A percentile compares a stretch with the other conserved stretches of the same genome.
Evolutionary conservation across 306 rosid species (phyloP).

Genomic region (Clitoria ternatea): DNA sequence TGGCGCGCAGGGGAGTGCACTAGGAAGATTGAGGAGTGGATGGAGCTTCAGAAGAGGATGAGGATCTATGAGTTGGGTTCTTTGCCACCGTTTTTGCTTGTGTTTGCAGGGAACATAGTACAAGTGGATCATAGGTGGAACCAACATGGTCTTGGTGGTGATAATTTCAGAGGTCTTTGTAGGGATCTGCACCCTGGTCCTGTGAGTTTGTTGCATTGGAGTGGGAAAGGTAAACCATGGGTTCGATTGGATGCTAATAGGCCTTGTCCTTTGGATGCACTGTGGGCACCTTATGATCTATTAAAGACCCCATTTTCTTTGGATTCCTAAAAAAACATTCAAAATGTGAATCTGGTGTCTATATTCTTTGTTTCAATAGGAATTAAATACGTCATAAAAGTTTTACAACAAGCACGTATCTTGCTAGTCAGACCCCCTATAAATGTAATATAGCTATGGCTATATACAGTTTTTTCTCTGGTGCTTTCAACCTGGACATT

Average conservation of each 20-base stretch:
- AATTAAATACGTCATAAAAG: no score
- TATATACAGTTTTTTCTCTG: no score
- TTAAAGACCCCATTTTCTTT: constrained; percentile 69
- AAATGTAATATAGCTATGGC: no score
- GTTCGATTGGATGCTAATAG: constrained; percentile 77
- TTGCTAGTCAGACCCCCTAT: no score
- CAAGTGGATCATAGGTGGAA: constrained; percentile 86
- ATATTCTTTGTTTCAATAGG: no score
- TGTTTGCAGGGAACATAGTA: constrained; percentile 73
- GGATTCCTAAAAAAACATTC: constrained; percentile 48
- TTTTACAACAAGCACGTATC: no score
- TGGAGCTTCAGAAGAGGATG: constrained; percentile 84
- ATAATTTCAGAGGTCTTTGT: constrained; percentile 76
- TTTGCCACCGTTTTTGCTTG: constrained; percentile 77
- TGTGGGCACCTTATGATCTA: constrained; percentile 95
- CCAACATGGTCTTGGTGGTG: constrained; percentile 92
- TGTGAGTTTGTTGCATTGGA: constrained; percentile 93
- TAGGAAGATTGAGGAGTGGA: constrained; percentile 81
- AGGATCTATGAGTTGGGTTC: constrained; percentile 85
- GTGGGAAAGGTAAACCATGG: constrained; percentile 99
- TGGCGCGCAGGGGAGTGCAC: constrained; percentile 85
- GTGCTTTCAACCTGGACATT: no score
- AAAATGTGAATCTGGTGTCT: no score
- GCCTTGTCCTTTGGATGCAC: constrained; percentile 90
- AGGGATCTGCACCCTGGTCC: constrained; percentile 81